These are phyloP conservation scores for Suillus subalutaceus DNA, from an alignment of 768 basidiomycete species.

Conservation along the genomic window DNA sequence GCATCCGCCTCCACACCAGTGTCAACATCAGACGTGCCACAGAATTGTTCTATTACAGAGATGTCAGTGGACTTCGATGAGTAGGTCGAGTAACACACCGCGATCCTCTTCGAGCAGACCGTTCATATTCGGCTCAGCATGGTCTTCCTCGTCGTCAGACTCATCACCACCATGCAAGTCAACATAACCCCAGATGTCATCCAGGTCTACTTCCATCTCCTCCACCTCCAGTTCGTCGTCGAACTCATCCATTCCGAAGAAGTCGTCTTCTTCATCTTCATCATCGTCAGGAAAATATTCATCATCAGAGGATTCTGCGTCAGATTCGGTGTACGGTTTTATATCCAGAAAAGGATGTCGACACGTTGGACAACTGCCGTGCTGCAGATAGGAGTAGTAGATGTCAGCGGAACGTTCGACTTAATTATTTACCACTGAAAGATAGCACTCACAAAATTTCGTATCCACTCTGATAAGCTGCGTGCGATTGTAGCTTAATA, in stretches of 20 bases:
- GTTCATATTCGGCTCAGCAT: constrained; percentile 23
- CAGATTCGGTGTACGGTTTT: constrained; percentile 50
- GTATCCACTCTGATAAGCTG: constrained; percentile 72
- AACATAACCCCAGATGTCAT: constrained; percentile 18
- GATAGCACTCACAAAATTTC: constrained; percentile 45
- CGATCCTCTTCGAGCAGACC: constrained; percentile 20
- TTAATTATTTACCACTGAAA: background rate
- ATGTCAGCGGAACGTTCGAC: background rate
- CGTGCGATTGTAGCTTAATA: background rate
- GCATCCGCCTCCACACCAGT: background rate
- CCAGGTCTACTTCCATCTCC: constrained; percentile 39
- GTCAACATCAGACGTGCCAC: background rate
- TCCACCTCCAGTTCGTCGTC: constrained; percentile 43
- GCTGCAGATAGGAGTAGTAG: constrained; percentile 40
- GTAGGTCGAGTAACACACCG: constrained; percentile 7
- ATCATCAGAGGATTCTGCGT: constrained; percentile 68
- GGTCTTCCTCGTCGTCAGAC: constrained; percentile 44
- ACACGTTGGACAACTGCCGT: constrained; percentile 74
- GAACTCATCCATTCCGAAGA: constrained; percentile 41
- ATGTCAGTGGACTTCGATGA: background rate
- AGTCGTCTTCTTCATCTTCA: constrained; percentile 45
- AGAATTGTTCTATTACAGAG: background rate
- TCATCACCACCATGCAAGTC: constrained; percentile 22
- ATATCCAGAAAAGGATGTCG: constrained; percentile 61
- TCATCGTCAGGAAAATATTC: constrained; percentile 65